phyloP scores from a whole-genome alignment of 2,329 filamentous ascomycete species.

The Cladophialophora psammophila region DNA sequence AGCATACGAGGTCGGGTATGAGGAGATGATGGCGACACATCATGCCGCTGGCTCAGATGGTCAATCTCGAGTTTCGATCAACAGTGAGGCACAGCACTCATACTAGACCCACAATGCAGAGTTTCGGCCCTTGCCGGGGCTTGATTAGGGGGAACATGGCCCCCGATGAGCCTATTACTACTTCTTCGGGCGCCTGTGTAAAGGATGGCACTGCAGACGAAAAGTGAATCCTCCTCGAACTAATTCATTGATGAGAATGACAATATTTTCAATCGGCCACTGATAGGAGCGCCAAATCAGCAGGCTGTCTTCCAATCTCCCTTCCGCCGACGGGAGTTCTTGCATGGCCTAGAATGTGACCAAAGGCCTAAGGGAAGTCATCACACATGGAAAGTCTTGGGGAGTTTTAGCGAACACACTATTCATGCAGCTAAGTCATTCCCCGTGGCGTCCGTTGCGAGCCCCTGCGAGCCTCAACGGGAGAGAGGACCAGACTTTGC shows the following conservation, averaged over 20 bases:
- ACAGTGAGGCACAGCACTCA: not conserved
- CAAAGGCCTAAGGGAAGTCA: not conserved
- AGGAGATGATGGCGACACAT: constrained; percentile 12
- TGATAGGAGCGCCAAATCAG: not conserved
- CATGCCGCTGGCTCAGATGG: not conserved
- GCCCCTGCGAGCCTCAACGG: not conserved
- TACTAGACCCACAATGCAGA: not conserved
- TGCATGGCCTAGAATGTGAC: not conserved
- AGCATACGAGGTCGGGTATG: constrained; percentile 35
- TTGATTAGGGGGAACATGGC: not conserved
- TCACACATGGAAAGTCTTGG: not conserved
- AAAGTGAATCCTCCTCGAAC: not conserved
- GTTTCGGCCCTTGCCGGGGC: not conserved
- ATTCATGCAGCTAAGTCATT: not conserved
- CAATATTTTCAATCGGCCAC: not conserved
- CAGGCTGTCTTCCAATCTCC: not conserved
- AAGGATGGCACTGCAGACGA: not conserved
- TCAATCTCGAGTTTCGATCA: constrained; percentile 1
- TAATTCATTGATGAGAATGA: not conserved
- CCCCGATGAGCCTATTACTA: not conserved
- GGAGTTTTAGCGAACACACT: not conserved
- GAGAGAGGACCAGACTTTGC: not conserved
- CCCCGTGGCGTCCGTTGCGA: not conserved
- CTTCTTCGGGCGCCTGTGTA: not conserved
- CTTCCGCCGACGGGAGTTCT: not conserved